phyloP scores from a whole-genome alignment of 2,329 filamentous ascomycete species.

The Penicillium occitanis region DNA sequence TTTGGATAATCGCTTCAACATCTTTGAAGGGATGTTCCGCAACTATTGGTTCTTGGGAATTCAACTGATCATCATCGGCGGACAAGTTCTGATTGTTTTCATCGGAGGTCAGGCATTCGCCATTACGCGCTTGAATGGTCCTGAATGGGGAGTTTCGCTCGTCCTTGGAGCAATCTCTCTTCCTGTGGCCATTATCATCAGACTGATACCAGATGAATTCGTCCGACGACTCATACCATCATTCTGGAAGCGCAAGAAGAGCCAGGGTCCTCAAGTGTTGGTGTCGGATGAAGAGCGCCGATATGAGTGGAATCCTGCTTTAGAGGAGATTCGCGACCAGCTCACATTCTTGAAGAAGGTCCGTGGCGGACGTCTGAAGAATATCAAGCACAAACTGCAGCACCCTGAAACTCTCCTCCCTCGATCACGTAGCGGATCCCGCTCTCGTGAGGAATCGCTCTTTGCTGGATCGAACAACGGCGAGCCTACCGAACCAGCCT shows the following conservation, averaged over 20 bases:
- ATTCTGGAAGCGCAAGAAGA: slow-evolving; percentile 38
- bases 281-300: slow-evolving; percentile 49
- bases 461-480: slow-evolving; percentile 55
- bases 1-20: slow-evolving; percentile 47
- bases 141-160: slow-evolving; percentile 69
- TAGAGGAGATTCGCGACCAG: slow-evolving; percentile 64
- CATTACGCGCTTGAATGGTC: slow-evolving; percentile 59
- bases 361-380: slow-evolving; percentile 61
- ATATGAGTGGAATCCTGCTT: slow-evolving; percentile 59
- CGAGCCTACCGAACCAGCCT: slow-evolving; percentile 40
- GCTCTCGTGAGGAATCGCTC: slow-evolving; percentile 46
- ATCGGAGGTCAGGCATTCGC: slow-evolving; percentile 68
- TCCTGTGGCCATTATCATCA: slow-evolving; percentile 63
- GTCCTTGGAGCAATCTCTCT: slow-evolving; percentile 66
- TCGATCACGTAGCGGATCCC: slow-evolving; percentile 44
- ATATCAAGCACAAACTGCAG: slow-evolving; percentile 61
- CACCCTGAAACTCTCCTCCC: slow-evolving; percentile 54
- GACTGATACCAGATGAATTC: slow-evolving; percentile 60
- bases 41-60: slow-evolving; percentile 59
- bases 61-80: slow-evolving; percentile 64
- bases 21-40: slow-evolving; percentile 44
- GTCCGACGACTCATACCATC: slow-evolving; percentile 46
- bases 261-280: slow-evolving; percentile 40
- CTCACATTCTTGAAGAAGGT: slow-evolving; percentile 63
- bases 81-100: slow-evolving; percentile 71